Percentiles rank a stretch among this genome's conserved stretches.
Evolutionary conservation across 2,329 filamentous ascomycete genomes (phyloP).

Genomic region (Exophiala aquamarina): DNA sequence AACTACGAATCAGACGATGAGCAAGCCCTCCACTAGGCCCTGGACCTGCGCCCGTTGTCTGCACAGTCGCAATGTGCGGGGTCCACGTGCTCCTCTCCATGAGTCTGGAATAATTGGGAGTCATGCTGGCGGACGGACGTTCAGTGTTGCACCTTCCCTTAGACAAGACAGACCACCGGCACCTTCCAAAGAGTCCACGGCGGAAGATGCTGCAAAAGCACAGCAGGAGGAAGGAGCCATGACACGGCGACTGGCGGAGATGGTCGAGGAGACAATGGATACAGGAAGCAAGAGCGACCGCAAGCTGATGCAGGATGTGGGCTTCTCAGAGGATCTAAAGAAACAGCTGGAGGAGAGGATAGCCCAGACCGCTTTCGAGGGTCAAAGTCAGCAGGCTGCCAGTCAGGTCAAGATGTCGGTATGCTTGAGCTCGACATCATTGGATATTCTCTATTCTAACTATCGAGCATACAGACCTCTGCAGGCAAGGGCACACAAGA

Average conservation of each 20-base stretch:
- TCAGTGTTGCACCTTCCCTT: constrained; percentile 9
- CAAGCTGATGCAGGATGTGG: constrained; percentile 60
- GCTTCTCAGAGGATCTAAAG: constrained; percentile 63
- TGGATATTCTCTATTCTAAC: background rate
- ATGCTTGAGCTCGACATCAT: constrained; percentile 23
- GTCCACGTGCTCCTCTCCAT: background rate
- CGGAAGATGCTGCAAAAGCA: constrained; percentile 3
- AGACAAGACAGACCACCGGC: constrained; percentile 8
- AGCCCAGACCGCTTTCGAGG: constrained; percentile 54
- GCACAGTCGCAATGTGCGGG: constrained; percentile 20
- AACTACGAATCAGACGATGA: constrained; percentile 16
- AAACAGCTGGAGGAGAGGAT: constrained; percentile 59
- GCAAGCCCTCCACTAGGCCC: constrained; percentile 13
- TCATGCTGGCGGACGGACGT: constrained; percentile 5
- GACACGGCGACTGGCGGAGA: constrained; percentile 56
- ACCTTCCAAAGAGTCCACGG: background rate
- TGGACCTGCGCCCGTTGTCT: constrained; percentile 27
- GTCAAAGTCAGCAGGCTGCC: constrained; percentile 54
- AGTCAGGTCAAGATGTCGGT: constrained; percentile 55
- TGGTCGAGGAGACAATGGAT: constrained; percentile 61
- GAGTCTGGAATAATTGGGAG: background rate
- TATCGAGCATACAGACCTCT: constrained; percentile 41
- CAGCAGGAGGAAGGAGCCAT: constrained; percentile 53
- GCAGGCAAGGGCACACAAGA: constrained; percentile 68
- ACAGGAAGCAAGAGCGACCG: constrained; percentile 55